Evolutionary conservation across 2,329 filamentous ascomycete species (phyloP).

Genomic region (Alternaria sp.): DNA sequence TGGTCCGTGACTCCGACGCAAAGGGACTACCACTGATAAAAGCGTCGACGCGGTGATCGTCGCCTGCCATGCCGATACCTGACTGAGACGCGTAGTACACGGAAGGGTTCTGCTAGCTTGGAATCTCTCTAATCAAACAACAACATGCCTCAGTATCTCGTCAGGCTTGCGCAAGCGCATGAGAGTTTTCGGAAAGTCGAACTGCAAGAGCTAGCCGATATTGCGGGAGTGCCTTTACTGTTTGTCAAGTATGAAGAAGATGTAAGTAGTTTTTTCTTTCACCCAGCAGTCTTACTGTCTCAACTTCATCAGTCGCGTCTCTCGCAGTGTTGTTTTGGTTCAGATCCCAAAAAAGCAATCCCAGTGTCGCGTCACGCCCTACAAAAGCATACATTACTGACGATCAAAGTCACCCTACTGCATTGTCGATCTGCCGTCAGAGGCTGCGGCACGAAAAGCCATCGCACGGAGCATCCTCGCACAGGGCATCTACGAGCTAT

Average conservation of each 20-base stretch:
- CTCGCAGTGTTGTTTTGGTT: not conserved
- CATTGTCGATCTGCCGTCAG: slow-evolving; percentile 69
- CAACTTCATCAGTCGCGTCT: slow-evolving; percentile 4
- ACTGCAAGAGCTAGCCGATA: slow-evolving; percentile 76
- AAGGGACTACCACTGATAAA: not conserved
- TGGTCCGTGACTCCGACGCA: slow-evolving; percentile 20
- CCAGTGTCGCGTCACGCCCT: not conserved
- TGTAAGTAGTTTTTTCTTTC: slow-evolving; percentile 60
- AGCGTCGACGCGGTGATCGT: not conserved
- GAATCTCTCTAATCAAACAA: not conserved
- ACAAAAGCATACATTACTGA: slow-evolving; percentile 9
- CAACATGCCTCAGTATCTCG: slow-evolving; percentile 71
- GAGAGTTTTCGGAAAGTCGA: slow-evolving; percentile 90
- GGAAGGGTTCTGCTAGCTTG: not conserved
- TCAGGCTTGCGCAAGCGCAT: slow-evolving; percentile 88
- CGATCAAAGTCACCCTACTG: slow-evolving; percentile 81
- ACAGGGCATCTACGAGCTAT: slow-evolving; percentile 86
- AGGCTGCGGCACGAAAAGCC: slow-evolving; percentile 69
- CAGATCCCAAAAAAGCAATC: not conserved
- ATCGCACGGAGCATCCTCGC: slow-evolving; percentile 79
- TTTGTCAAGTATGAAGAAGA: slow-evolving; percentile 76
- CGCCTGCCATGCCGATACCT: slow-evolving; percentile 26
- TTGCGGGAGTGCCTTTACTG: slow-evolving; percentile 71
- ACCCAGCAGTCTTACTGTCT: not conserved
- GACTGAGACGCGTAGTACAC: slow-evolving; percentile 17